phyloP scores from a whole-genome alignment of 2,329 filamentous ascomycete species.

The Verticillium klebahnii region DNA sequence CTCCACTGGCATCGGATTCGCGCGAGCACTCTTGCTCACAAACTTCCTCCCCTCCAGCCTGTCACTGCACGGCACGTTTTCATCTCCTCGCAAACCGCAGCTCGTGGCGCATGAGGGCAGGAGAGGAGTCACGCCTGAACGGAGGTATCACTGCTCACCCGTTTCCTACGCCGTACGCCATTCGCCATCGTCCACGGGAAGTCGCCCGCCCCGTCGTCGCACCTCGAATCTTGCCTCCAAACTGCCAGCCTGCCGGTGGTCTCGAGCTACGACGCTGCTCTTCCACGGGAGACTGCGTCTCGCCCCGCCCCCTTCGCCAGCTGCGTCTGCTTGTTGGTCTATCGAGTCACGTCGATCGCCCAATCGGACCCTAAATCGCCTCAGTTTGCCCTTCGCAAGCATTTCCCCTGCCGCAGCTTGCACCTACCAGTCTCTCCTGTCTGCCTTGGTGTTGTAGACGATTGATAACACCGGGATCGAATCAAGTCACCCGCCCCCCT shows the following conservation, averaged over 20 bases:
- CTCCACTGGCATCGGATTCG: constrained; percentile 12
- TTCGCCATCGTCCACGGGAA: constrained; percentile 3
- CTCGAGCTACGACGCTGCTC: neutral
- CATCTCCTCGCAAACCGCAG: neutral
- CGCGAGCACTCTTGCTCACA: constrained; percentile 6
- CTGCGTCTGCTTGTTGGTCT: neutral
- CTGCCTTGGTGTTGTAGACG: neutral
- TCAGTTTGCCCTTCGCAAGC: neutral
- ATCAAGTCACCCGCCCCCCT: neutral
- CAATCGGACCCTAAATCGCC: neutral
- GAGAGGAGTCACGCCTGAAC: neutral
- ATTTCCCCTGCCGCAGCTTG: neutral
- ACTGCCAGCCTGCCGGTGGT: neutral
- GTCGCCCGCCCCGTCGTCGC: neutral
- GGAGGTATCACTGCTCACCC: constrained; percentile 1
- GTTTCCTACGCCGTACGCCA: neutral
- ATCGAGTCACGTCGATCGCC: neutral
- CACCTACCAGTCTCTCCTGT: neutral
- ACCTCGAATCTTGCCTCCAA: neutral
- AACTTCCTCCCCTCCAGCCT: constrained; percentile 4
- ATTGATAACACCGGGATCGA: neutral
- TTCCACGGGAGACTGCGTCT: neutral
- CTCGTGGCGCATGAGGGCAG: neutral
- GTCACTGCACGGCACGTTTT: constrained; percentile 1
- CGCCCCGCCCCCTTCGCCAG: neutral